Evolutionary conservation across 306 rosid species (phyloP), one percentile per base, ranked within the genome.

Genomic region (Rosa multiflora): DNA sequence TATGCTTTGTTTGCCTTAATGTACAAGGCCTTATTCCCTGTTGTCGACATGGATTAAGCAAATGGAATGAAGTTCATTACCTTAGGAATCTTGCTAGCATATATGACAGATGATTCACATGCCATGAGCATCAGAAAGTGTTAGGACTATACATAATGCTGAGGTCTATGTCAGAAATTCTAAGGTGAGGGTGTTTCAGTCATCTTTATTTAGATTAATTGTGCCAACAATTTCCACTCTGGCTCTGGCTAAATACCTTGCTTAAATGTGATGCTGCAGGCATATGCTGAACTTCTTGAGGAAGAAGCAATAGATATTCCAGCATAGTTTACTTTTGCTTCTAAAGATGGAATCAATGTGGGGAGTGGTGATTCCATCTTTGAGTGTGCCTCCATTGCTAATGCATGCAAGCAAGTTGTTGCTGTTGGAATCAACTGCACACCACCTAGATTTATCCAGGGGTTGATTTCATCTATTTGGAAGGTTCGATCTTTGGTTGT

Each of bases 381-480:
- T 12, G 97, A 89, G 5, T 92, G 98, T 74, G 94, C 91, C 77
- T 82, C 93, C 66, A 71, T 92, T 56, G 98, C 93, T 26, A 90
- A 94, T 80, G 87, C 89, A 11, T 89, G 89, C 83, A 77, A 61
- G 70, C 90, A 87, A 55, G 92, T 94, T 4, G 90, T 80, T 49
- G 93, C 97, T 3, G 90, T 92, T 67, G 97, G 97, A 74, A 92
- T 92, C 84, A 94, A 92, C 83, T 94, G 97, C 71, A 92, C 97
- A 10, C 88, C 97, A 74, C 97, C 97, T 26, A 89, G 98, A 84
- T 89, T 79, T 72, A 88, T 94, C 86, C 93, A 85, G 55, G 88
- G 90, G 52, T 78, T 94, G 53, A 82, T 90, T 86, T 87, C 89
- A 12, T 87, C 86, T 47, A 87, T 43, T 94, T 40, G 14, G 43